Conservation (phyloP, 345 rosid genomes). For the Dipteronia sinensis region DNA sequence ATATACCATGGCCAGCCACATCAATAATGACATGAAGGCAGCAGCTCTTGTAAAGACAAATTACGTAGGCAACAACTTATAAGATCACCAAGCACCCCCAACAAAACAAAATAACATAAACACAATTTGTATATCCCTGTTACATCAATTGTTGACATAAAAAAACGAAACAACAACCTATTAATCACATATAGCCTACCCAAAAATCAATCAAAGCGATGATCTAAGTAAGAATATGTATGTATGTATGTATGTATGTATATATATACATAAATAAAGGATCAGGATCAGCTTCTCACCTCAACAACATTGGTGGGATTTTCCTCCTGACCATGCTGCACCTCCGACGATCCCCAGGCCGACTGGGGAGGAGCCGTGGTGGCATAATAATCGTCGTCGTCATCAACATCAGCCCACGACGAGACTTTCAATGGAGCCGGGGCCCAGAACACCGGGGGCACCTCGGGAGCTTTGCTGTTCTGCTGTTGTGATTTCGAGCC, state of each 20-base stretch:
- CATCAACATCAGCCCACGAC: conserved; percentile 63
- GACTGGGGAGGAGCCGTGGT: conserved; percentile 51
- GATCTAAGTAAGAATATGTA: no score
- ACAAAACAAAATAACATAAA: no score
- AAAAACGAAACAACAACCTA: no score
- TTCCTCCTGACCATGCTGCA: conserved; percentile 29
- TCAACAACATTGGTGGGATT: conserved; percentile 31
- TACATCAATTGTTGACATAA: neutral
- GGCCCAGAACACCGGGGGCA: conserved; percentile 54
- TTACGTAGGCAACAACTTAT: no score
- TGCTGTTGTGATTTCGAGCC: conserved; percentile 33
- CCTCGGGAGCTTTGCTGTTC: conserved; percentile 46
- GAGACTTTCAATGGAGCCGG: conserved; percentile 47
- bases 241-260: no score
- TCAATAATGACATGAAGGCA: no score
- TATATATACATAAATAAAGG: neutral
- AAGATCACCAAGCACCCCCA: neutral
- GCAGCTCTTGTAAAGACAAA: no score
- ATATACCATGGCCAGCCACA: no score
- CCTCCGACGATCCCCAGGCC: conserved; percentile 41
- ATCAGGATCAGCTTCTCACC: conserved; percentile 23
- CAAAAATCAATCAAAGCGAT: neutral
- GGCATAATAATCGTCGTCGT: conserved; percentile 58
- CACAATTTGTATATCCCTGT: no score
- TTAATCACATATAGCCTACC: neutral